phyloP scores from a whole-genome alignment of 1,139 yeast species.

The Blastobotrys raffinosifermentans region DNA sequence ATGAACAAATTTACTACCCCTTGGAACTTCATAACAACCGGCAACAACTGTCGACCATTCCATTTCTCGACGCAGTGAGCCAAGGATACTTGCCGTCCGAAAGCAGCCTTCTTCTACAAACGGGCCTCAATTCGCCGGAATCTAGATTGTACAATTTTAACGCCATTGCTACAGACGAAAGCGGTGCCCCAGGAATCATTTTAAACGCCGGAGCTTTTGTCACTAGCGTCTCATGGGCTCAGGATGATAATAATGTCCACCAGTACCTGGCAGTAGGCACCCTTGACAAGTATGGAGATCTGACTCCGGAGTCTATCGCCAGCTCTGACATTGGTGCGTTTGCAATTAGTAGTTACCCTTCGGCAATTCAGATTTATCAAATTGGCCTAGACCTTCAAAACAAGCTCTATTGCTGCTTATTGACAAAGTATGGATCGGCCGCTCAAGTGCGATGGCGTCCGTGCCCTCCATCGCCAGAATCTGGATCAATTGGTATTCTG shows the following conservation, averaged over 20 bases:
- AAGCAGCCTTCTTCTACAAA: not conserved
- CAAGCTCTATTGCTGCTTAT: constrained; percentile 32
- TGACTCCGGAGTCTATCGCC: constrained; percentile 13
- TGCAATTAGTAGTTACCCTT: constrained; percentile 16
- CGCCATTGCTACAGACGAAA: not conserved
- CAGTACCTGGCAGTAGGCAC: constrained; percentile 52
- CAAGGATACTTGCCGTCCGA: not conserved
- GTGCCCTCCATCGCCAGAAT: constrained; percentile 14
- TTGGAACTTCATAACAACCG: not conserved
- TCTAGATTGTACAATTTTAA: not conserved
- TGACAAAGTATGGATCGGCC: constrained; percentile 49
- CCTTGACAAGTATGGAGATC: constrained; percentile 46
- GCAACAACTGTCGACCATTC: not conserved
- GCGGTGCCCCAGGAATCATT: constrained; percentile 7
- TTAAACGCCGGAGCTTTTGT: constrained; percentile 26
- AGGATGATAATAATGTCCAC: constrained; percentile 25
- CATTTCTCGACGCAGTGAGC: not conserved
- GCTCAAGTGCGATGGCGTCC: constrained; percentile 48
- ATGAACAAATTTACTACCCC: not conserved
- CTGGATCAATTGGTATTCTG: constrained; percentile 37
- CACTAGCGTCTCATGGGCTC: constrained; percentile 27
- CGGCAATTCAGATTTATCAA: constrained; percentile 21
- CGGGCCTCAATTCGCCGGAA: not conserved
- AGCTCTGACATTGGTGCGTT: constrained; percentile 19
- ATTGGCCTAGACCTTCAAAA: constrained; percentile 11